Evolutionary conservation across 371 early-diverging fungal genomes (phyloP), one percentile per base, ranked within the genome.

Genomic region (Mucor plumbeus): DNA sequence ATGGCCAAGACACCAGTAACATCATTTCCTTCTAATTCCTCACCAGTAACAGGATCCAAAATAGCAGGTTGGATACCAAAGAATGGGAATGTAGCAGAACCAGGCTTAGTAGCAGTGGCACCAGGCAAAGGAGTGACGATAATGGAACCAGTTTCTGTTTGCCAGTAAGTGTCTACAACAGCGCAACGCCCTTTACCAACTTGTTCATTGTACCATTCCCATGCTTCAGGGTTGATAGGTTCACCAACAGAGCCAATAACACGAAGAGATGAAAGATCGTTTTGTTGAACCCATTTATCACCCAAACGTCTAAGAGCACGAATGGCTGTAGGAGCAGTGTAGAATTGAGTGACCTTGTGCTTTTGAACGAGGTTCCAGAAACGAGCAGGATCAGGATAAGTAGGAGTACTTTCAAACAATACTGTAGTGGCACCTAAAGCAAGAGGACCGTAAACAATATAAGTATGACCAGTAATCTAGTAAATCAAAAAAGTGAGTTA

Each of bases 261-360:
- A 61, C 97, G 87, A 44, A 99, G 85, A 14, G 92, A 84, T 14
- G 88, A 85, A 61, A 97, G 83, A 63, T 92, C 88, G 73, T 89
- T 85, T 7, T 85, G 84, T 65, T 89, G 81, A 38, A 95, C 87
- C 85, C 87, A 88, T 40, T 90, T 85, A 69, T 97, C 92, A 38
- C 97, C 97, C n/a, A 92, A 73, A 17, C 94, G 88, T 62, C 95
- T 90, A 62, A 99, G 84, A 2, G 97, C 95, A 61, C 99, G 92
- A 69, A 99, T 95, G 36, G 97, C 97, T 3, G 99, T 99, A 19
- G 99, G 99, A 0, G 99, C 99, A 31, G 99, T 99, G 78, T 99
- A 99, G 71, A 99, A 93, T 77, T 97, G 98, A 9, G 98, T 98
- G 68, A 98, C 83, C 71, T 88, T 91, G 84, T 95, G 92, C 43